These are phyloP conservation scores for Smallanthus sonchifolius DNA, from an alignment of 129 eudicot species.

Conservation along the genomic window DNA sequence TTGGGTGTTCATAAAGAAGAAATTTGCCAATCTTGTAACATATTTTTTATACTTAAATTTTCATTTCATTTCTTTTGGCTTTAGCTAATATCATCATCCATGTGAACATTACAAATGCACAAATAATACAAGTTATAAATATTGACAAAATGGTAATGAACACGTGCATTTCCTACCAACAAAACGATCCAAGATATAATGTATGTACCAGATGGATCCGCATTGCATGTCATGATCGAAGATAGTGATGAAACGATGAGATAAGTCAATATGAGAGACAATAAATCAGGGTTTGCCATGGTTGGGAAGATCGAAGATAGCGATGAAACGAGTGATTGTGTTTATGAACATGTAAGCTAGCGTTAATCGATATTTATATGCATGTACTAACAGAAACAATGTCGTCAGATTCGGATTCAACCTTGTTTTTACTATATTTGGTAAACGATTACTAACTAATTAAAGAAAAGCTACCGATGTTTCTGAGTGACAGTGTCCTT, in stretches of 20 bases:
- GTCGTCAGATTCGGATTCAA: constrained; percentile 11
- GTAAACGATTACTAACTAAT: constrained; percentile 10
- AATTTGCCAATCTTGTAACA: neutral
- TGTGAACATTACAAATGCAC: neutral
- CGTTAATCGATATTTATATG: neutral
- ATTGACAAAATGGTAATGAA: neutral
- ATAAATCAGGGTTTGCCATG: constrained; percentile 21
- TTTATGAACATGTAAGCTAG: neutral
- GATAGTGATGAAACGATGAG: constrained; percentile 21
- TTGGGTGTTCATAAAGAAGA: neutral
- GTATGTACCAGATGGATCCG: neutral
- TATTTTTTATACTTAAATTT: neutral
- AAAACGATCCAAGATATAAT: too few species aligned
- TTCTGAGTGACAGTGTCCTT: constrained; percentile 7
- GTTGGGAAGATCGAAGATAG: too few species aligned
- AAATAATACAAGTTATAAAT: too few species aligned
- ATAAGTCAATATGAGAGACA: neutral
- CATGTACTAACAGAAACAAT: neutral
- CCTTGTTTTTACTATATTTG: constrained; percentile 20
- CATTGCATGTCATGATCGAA: constrained; percentile 25
- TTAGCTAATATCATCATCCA: neutral
- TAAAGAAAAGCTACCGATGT: neutral
- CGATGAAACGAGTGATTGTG: neutral
- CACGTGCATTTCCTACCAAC: neutral
- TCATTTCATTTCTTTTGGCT: neutral